phyloP scores from a whole-genome alignment of 441 rosid genomes.

The Croton laevigatus region DNA sequence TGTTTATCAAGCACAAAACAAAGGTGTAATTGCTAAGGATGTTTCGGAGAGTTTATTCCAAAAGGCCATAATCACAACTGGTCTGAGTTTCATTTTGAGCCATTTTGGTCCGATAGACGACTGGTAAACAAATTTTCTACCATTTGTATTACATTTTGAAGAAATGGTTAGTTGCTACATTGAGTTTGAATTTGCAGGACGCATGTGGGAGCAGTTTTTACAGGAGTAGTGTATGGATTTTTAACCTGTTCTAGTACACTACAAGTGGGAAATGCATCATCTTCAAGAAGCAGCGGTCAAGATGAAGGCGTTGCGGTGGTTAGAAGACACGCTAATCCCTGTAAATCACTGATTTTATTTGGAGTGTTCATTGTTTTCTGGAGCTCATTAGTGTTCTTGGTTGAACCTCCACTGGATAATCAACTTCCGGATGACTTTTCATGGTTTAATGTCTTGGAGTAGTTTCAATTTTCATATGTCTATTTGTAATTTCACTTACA shows the following conservation, averaged over 20 bases:
- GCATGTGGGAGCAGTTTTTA: slow-evolving; percentile 64
- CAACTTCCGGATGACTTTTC: slow-evolving; percentile 22
- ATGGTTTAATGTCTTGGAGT: slow-evolving; percentile 5
- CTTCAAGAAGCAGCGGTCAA: slow-evolving; percentile 38
- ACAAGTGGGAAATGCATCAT: slow-evolving; percentile 50
- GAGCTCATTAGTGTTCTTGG: slow-evolving; percentile 41
- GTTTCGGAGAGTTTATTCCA: slow-evolving; percentile 54
- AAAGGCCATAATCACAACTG: slow-evolving; percentile 64
- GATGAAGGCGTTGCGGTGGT: slow-evolving; percentile 53
- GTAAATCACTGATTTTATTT: slow-evolving; percentile 60
- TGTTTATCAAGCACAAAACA: slow-evolving; percentile 60
- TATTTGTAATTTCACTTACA: neutral
- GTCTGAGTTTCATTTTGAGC: slow-evolving; percentile 59
- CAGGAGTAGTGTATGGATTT: slow-evolving; percentile 59
- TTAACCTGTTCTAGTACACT: slow-evolving; percentile 55
- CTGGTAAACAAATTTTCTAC: slow-evolving; percentile 42
- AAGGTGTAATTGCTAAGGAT: slow-evolving; percentile 42
- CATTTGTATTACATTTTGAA: neutral
- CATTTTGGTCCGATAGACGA: slow-evolving; percentile 67
- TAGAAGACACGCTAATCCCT: slow-evolving; percentile 38
- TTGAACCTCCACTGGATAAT: slow-evolving; percentile 51
- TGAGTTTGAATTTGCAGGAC: slow-evolving; percentile 40
- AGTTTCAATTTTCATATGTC: neutral
- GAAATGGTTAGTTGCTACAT: too few relatives aligned
- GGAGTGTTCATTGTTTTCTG: slow-evolving; percentile 37